A percentile compares a stretch with the other conserved stretches of the same genome.
These are phyloP conservation scores for Boletus subparvulus DNA, from an alignment of 768 basidiomycete species.

Conservation along the genomic window DNA sequence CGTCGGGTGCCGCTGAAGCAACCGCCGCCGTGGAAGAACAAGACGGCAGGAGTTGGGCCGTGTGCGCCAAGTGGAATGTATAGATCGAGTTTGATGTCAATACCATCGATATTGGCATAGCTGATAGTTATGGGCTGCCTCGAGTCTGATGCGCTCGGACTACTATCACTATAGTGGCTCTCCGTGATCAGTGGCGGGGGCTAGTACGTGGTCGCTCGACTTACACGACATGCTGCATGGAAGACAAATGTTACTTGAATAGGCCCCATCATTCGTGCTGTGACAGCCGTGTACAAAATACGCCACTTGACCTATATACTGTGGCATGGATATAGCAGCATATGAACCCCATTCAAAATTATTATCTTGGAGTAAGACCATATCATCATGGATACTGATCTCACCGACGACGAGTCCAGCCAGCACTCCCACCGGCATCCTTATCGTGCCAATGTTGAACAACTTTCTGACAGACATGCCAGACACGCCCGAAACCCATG, in stretches of 20 bases:
- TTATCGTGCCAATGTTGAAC: background rate
- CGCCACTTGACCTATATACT: too few relatives aligned
- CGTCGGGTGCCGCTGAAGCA: conserved; percentile 1
- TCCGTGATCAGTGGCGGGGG: too few relatives aligned
- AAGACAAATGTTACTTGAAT: background rate
- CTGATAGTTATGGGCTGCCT: background rate
- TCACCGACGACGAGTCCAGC: background rate
- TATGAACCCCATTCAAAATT: too few relatives aligned
- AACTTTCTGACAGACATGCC: background rate
- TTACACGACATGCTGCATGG: background rate
- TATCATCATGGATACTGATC: background rate
- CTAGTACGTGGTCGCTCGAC: background rate
- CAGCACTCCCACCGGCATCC: background rate
- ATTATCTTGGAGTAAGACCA: too few relatives aligned
- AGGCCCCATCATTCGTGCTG: too few relatives aligned
- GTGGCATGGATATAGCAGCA: too few relatives aligned
- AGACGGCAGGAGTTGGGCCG: background rate
- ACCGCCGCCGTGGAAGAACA: conserved; percentile 3
- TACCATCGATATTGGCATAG: background rate
- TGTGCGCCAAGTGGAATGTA: background rate
- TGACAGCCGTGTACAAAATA: too few relatives aligned
- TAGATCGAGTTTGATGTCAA: background rate
- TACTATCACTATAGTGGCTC: too few relatives aligned
- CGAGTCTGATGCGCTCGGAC: too few relatives aligned
- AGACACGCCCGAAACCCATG: background rate